These are phyloP conservation scores for Raddia distichophylla DNA, from an alignment of 176 grass and related monocot genomes.

Conservation along the genomic window DNA sequence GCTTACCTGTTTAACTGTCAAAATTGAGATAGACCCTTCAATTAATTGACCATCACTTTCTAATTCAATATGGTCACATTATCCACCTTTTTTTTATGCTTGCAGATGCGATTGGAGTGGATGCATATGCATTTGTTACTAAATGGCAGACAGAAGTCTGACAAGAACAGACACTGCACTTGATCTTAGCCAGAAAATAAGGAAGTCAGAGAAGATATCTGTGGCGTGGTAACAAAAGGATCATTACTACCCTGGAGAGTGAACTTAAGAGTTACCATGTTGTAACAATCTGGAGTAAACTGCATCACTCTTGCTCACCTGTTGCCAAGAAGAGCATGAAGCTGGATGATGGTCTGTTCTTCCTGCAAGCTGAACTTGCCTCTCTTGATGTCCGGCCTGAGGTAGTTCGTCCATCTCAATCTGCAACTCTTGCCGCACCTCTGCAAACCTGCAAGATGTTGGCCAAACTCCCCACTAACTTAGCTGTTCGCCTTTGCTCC, in stretches of 20 bases:
- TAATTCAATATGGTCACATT: conserved; percentile 14
- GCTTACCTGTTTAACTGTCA: neutral
- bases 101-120: conserved; percentile 28
- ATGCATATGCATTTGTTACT: conserved; percentile 39
- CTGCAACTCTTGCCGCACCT: conserved; percentile 97
- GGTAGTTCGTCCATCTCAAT: conserved; percentile 94
- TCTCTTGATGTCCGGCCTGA: conserved; percentile 95
- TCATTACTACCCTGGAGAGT: conserved; percentile 9
- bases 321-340: conserved; percentile 94
- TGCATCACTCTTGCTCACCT: conserved; percentile 48
- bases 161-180: conserved; percentile 33
- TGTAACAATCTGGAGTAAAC: conserved; percentile 23
- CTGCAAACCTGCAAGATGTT: conserved; percentile 74
- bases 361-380: conserved; percentile 98
- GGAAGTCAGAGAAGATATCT: conserved; percentile 2
- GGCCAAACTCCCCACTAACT: conserved; percentile 18
- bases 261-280: conserved; percentile 17
- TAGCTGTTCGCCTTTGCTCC: neutral
- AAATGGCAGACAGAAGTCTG: conserved; percentile 41
- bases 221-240: conserved; percentile 14
- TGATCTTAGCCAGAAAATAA: conserved; percentile 35
- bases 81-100: conserved; percentile 22
- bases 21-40: neutral
- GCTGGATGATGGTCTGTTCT: conserved; percentile 95
- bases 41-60: conserved; percentile 6